Conservation (phyloP, 768 basidiomycete genomes). For the Lactarius indigo region DNA sequence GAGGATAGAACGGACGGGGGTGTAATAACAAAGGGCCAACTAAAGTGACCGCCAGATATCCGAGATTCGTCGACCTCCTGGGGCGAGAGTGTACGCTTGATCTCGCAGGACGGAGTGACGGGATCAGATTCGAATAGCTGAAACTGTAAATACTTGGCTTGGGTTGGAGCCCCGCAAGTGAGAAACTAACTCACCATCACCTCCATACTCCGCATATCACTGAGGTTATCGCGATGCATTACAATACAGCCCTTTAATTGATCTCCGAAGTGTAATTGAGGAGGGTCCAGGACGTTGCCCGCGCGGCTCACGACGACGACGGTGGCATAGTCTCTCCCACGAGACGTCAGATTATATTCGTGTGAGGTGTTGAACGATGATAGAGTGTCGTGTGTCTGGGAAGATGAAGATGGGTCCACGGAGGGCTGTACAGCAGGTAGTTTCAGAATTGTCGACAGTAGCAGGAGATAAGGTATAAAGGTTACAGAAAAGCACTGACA, state of each 20-base stretch:
- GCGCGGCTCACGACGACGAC: constrained; percentile 12
- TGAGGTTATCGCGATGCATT: not conserved
- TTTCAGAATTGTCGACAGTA: no score
- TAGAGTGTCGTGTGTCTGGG: not conserved
- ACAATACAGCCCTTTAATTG: constrained; percentile 10
- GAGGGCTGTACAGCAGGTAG: no score
- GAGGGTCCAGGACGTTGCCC: not conserved
- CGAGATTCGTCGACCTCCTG: constrained; percentile 4
- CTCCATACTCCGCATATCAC: constrained; percentile 12
- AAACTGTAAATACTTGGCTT: not conserved
- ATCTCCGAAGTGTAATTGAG: constrained; percentile 16
- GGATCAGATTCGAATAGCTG: constrained; percentile 9
- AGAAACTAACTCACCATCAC: constrained; percentile 12
- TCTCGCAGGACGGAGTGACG: not conserved
- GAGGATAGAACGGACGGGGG: not conserved
- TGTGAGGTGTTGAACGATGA: not conserved
- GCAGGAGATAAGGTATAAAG: no score
- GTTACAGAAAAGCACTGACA: no score
- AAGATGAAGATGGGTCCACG: not conserved
- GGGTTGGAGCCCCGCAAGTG: not conserved
- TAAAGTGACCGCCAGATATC: not conserved
- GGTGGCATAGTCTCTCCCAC: constrained; percentile 17
- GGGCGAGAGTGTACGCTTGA: not conserved
- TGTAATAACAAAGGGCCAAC: constrained; percentile 16
- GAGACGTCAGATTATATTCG: constrained; percentile 4